phyloP scores from a whole-genome alignment of 2,329 filamentous ascomycete species.

The Achaetomium macrosporum region DNA sequence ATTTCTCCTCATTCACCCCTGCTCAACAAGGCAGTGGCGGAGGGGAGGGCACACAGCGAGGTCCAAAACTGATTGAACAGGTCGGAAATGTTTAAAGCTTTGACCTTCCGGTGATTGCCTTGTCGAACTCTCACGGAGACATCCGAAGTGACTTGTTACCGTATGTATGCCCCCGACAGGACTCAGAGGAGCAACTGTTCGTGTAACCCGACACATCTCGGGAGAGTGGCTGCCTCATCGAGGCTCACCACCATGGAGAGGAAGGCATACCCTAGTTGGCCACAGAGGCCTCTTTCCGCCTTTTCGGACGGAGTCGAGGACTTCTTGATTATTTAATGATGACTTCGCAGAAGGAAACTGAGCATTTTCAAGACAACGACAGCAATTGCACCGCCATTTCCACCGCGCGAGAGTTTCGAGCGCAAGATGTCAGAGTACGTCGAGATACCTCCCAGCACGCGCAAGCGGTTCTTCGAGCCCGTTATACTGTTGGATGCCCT shows the following conservation, averaged over 20 bases:
- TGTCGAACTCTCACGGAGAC: neutral
- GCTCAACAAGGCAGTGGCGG: neutral
- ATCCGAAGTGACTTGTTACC: neutral
- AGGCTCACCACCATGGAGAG: too few relatives aligned
- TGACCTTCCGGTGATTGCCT: neutral
- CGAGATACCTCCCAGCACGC: constrained; percentile 1
- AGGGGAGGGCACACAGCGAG: neutral
- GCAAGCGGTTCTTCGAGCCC: constrained; percentile 19
- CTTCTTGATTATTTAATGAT: too few relatives aligned
- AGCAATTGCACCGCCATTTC: too few relatives aligned
- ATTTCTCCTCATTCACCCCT: neutral
- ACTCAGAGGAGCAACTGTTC: neutral
- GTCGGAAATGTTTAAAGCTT: neutral
- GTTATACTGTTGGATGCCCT: constrained; percentile 15
- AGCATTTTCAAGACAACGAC: too few relatives aligned
- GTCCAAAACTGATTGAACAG: neutral
- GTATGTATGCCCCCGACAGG: neutral
- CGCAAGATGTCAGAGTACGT: neutral
- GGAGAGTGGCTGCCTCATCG: too few relatives aligned
- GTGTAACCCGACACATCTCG: neutral
- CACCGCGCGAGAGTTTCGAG: neutral
- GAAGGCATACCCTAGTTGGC: too few relatives aligned
- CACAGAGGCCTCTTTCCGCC: too few relatives aligned
- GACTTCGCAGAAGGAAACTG: too few relatives aligned
- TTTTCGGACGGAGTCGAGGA: too few relatives aligned